These are phyloP conservation scores for Meira miltonrushii DNA, from an alignment of 1,284 basidiomycete genomes.

Conservation along the genomic window DNA sequence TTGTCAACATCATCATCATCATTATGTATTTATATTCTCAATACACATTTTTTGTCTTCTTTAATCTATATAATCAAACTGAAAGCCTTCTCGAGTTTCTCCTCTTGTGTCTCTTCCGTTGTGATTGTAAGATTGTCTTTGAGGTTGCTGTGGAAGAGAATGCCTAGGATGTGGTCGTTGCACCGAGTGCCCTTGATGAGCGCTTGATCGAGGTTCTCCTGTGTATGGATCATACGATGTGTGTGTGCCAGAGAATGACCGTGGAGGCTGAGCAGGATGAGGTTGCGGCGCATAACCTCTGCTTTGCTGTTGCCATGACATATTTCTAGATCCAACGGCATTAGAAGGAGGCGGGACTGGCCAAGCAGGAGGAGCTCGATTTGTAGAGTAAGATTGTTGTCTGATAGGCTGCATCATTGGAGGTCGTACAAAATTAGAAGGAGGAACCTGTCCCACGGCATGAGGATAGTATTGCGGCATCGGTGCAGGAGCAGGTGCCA, in stretches of 20 bases:
- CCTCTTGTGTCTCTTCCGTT: not conserved
- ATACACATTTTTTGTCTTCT: not conserved
- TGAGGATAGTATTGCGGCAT: not conserved
- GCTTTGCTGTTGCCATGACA: no score
- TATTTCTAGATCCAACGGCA: no score
- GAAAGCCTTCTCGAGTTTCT: constrained; percentile 7
- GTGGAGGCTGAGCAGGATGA: not conserved
- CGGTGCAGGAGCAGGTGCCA: not conserved
- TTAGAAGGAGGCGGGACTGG: no score
- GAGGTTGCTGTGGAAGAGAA: not conserved
- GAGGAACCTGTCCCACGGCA: not conserved
- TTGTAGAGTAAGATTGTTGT: not conserved
- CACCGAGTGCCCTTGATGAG: not conserved
- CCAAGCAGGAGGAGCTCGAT: not conserved
- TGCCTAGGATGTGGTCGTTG: not conserved
- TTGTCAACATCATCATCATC: no score
- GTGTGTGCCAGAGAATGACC: not conserved
- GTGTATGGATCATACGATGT: constrained; percentile 9
- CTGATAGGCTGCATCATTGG: not conserved
- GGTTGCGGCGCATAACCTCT: no score
- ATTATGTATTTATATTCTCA: not conserved
- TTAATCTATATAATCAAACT: constrained; percentile 11
- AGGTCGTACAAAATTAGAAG: not conserved
- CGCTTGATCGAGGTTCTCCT: not conserved
- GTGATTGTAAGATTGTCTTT: not conserved